A percentile compares a stretch with the other conserved stretches of the same genome.
phyloP scores from a whole-genome alignment of 2,329 filamentous ascomycete species.

The Fusarium denticulatum region DNA sequence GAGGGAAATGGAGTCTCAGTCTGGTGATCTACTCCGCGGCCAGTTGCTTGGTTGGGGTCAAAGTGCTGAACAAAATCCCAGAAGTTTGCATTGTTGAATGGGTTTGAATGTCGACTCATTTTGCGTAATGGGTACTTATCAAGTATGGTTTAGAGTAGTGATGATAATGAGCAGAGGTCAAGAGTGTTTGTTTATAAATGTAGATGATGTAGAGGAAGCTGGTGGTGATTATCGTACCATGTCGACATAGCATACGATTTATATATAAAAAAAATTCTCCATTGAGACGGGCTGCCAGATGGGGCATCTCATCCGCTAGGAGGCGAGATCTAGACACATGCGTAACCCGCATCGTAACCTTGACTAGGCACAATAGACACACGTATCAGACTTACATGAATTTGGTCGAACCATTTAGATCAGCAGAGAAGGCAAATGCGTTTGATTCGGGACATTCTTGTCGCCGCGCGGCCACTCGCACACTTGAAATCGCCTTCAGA shows the following conservation, averaged over 20 bases:
- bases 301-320: conserved; percentile 28
- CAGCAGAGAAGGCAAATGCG: conserved; percentile 12
- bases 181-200: conserved; percentile 15
- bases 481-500: conserved; percentile 12
- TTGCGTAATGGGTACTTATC: neutral
- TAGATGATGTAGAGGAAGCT: conserved; percentile 20
- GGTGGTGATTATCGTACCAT: conserved; percentile 9
- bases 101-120: conserved; percentile 41
- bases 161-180: neutral
- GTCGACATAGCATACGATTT: conserved; percentile 20
- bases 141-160: neutral
- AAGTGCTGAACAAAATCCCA: conserved; percentile 52
- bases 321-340: conserved; percentile 33
- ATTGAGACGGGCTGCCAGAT: conserved; percentile 18
- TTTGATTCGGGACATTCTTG: conserved; percentile 6
- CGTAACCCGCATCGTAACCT: conserved; percentile 34
- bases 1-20: conserved; percentile 37
- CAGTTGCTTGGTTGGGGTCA: conserved; percentile 45
- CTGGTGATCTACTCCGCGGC: conserved; percentile 53
- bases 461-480: conserved; percentile 40
- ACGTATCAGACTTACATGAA: conserved; percentile 33
- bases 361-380: conserved; percentile 24
- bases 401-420: conserved; percentile 38
- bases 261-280: conserved; percentile 27
- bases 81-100: conserved; percentile 39